These are phyloP conservation scores for Emergomyces africanus DNA, from an alignment of 2,329 filamentous ascomycete genomes.

Conservation along the genomic window DNA sequence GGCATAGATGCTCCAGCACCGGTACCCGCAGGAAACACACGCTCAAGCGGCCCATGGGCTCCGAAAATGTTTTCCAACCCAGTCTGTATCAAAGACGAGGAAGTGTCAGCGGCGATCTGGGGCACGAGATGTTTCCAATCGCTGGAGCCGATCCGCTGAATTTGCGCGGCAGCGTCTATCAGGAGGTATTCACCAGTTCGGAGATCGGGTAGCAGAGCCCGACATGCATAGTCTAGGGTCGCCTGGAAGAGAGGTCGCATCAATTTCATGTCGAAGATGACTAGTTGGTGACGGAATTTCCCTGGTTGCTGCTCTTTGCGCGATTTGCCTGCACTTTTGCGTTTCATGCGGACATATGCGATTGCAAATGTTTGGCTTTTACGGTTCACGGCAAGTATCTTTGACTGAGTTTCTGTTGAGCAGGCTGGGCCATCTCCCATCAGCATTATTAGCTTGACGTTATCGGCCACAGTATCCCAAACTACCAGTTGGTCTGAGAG, in stretches of 20 bases:
- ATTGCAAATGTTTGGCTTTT: constrained; percentile 54
- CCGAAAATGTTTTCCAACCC: constrained; percentile 26
- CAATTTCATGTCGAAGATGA: constrained; percentile 53
- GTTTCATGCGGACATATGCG: constrained; percentile 32
- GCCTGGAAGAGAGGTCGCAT: constrained; percentile 47
- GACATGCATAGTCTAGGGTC: constrained; percentile 44
- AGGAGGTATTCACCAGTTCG: constrained; percentile 59
- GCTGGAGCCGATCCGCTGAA: constrained; percentile 37
- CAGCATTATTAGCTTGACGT: constrained; percentile 53
- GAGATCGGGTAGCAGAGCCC: constrained; percentile 52
- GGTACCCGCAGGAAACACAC: background rate
- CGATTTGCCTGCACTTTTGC: constrained; percentile 10
- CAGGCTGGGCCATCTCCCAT: constrained; percentile 27
- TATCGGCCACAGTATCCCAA: constrained; percentile 73
- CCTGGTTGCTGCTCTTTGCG: constrained; percentile 17
- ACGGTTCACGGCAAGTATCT: constrained; percentile 54
- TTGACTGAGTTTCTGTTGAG: constrained; percentile 7
- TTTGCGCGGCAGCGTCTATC: constrained; percentile 61
- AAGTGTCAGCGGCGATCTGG: constrained; percentile 11
- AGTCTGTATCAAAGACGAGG: constrained; percentile 16
- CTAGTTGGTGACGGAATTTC: constrained; percentile 37
- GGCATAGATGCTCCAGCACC: background rate
- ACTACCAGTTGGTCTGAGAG: constrained; percentile 62
- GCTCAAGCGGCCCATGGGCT: constrained; percentile 1
- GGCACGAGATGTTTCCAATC: constrained; percentile 15